These are phyloP conservation scores for Metschnikowia anglica DNA, from an alignment of 805 yeast species.

Conservation along the genomic window DNA sequence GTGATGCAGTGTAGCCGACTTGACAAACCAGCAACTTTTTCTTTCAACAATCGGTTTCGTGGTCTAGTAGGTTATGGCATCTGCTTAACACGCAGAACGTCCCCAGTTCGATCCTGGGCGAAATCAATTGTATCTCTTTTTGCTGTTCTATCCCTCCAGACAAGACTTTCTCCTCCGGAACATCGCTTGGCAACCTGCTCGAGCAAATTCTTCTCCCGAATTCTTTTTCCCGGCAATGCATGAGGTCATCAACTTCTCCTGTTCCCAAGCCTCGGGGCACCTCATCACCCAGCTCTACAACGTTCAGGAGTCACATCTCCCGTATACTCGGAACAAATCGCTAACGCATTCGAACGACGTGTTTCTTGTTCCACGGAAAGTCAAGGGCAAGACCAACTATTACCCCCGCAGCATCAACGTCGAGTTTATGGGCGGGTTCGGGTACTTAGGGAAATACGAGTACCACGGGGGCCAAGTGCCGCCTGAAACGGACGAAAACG, in stretches of 20 bases:
- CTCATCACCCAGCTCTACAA: constrained; percentile 80
- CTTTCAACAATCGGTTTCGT: constrained; percentile 19
- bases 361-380: constrained; percentile 25
- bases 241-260: constrained; percentile 70
- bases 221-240: constrained; percentile 14
- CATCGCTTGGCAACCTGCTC: too few relatives aligned
- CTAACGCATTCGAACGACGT: constrained; percentile 50
- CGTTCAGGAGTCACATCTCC: constrained; percentile 67
- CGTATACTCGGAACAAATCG: constrained; percentile 43
- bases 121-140: constrained; percentile 18
- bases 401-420: constrained; percentile 82
- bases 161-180: too few relatives aligned
- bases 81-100: constrained; percentile 30
- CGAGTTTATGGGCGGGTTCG: constrained; percentile 78
- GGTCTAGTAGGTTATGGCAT: constrained; percentile 28
- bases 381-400: constrained; percentile 44
- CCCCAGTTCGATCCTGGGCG: constrained; percentile 30
- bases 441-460: constrained; percentile 59
- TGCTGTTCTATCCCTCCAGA: not conserved
- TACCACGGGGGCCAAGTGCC: constrained; percentile 31
- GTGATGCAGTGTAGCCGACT: too few relatives aligned
- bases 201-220: not conserved
- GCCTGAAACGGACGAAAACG: constrained; percentile 12
- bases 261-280: constrained; percentile 74
- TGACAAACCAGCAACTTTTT: not conserved